Percentiles rank a stretch among this genome's conserved stretches.
phyloP scores from a whole-genome alignment of 2,329 filamentous ascomycete genomes.

The Aspergillus persii region DNA sequence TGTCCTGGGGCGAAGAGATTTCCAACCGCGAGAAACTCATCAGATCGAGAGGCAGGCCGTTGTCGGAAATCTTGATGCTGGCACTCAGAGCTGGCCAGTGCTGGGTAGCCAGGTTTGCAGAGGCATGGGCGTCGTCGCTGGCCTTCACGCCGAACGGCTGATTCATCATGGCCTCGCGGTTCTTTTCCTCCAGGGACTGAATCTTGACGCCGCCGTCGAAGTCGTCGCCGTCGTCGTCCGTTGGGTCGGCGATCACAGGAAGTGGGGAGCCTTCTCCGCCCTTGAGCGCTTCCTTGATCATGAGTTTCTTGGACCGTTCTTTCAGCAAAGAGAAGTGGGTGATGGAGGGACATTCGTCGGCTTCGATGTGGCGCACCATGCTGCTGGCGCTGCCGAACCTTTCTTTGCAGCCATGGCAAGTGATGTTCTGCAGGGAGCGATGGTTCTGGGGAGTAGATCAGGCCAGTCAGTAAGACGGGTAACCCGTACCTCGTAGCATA shows the following conservation, averaged over 20 bases:
- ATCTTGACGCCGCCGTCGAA: constrained; percentile 26
- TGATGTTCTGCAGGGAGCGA: constrained; percentile 48
- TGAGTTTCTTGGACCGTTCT: constrained; percentile 51
- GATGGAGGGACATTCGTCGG: constrained; percentile 49
- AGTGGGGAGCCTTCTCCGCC: constrained; percentile 1
- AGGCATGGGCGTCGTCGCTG: background rate
- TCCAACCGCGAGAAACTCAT: constrained; percentile 20
- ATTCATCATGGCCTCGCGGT: constrained; percentile 18
- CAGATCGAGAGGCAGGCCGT: constrained; percentile 15
- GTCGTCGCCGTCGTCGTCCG: constrained; percentile 8
- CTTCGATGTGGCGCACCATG: constrained; percentile 56
- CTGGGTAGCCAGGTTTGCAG: constrained; percentile 15
- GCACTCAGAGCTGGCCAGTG: constrained; percentile 24
- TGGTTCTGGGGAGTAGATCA: constrained; percentile 43
- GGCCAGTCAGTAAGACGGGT: background rate
- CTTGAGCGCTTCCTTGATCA: constrained; percentile 39
- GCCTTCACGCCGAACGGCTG: constrained; percentile 12
- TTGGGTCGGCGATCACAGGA: constrained; percentile 1
- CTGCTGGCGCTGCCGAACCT: constrained; percentile 49
- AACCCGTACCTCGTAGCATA: no score
- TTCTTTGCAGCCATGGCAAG: constrained; percentile 48
- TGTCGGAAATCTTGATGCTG: background rate
- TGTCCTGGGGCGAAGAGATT: background rate
- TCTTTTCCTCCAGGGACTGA: constrained; percentile 5
- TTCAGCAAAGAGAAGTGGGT: constrained; percentile 43